A percentile compares a stretch with the other conserved stretches of the same genome.
These are phyloP conservation scores for Globisporangium paddicum DNA, from an alignment of 352 stramenopile genomes.

Conservation along the genomic window DNA sequence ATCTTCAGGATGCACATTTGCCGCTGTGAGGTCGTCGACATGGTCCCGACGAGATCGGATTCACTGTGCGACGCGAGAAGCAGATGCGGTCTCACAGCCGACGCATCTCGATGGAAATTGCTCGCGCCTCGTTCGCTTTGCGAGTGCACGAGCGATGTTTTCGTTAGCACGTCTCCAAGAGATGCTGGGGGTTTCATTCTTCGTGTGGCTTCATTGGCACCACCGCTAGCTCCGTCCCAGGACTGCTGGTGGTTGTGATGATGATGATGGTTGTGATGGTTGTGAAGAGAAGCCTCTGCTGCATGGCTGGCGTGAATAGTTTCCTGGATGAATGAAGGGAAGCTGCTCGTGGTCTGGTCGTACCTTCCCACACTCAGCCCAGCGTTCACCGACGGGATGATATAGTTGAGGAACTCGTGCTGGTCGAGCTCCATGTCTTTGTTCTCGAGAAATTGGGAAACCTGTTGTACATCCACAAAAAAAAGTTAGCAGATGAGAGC, in stretches of 20 bases:
- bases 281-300: constrained; percentile 13
- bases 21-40: constrained; percentile 25
- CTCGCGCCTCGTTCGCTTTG: constrained; percentile 12
- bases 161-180: constrained; percentile 8
- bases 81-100: background rate
- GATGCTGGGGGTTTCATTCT: constrained; percentile 13
- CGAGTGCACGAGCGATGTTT: constrained; percentile 13
- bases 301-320: constrained; percentile 1
- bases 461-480: constrained; percentile 13
- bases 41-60: constrained; percentile 24
- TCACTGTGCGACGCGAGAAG: constrained; percentile 33
- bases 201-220: background rate
- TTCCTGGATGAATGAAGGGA: constrained; percentile 10
- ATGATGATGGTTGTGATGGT: constrained; percentile 20
- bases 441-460: constrained; percentile 76
- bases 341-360: constrained; percentile 7
- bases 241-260: constrained; percentile 11
- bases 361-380: constrained; percentile 47
- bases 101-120: constrained; percentile 1
- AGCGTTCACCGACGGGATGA: constrained; percentile 75
- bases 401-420: constrained; percentile 76
- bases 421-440: constrained; percentile 84
- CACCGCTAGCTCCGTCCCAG: constrained; percentile 3
- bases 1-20: constrained; percentile 53
- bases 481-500: background rate